A percentile compares a stretch with the other conserved stretches of the same genome.
phyloP scores from a whole-genome alignment of 805 yeast species.

The Yarrowia bubula region DNA sequence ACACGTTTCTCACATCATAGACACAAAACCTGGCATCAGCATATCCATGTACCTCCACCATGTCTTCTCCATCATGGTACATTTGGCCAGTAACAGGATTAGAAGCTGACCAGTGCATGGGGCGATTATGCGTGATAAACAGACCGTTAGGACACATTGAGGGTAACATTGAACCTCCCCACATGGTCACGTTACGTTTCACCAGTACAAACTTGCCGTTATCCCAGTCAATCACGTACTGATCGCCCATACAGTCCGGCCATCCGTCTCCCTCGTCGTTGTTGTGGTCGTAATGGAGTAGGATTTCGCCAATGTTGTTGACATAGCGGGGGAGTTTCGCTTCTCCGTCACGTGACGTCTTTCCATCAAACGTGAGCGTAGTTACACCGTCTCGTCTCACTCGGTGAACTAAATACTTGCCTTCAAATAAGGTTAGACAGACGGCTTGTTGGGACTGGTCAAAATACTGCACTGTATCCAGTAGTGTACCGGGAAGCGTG shows the following conservation, averaged over 20 bases:
- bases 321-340: neutral
- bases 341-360: neutral
- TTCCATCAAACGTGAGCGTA: neutral
- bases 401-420: neutral
- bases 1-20: neutral
- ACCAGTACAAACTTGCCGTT: neutral
- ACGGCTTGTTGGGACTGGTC: neutral
- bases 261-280: neutral
- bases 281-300: neutral
- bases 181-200: neutral
- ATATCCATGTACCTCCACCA: neutral
- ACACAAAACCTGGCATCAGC: neutral
- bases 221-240: slow-evolving; percentile 6
- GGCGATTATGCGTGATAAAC: neutral
- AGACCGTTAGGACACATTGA: slow-evolving; percentile 2
- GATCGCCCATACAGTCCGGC: neutral
- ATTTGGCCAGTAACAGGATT: neutral
- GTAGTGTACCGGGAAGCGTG: neutral
- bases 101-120: slow-evolving; percentile 1
- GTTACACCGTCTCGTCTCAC: neutral
- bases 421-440: no score
- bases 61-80: slow-evolving; percentile 1
- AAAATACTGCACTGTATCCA: neutral
- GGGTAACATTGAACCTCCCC: neutral
- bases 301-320: neutral